Evolutionary conservation across 805 yeast species (phyloP), one percentile per base, ranked within the genome.

Genomic region (Blastobotrys terrestris): DNA sequence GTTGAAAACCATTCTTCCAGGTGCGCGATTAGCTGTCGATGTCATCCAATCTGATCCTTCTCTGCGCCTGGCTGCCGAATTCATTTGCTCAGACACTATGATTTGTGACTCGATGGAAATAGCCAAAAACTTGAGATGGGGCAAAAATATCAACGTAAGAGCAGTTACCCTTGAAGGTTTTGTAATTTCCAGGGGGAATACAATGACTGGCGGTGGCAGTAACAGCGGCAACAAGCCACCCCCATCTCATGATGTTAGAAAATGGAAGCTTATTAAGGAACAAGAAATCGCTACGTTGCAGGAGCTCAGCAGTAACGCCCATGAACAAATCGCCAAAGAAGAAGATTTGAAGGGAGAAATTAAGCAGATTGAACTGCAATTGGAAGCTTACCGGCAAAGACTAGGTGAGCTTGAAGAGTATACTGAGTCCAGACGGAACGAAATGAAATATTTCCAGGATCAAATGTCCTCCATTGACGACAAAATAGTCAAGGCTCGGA

Each of bases 181-280:
- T 0, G 73, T 90, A 31, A 86, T 94, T 46, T 89, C 88, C 63
- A 82, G 81, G 61, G 83, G 92, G 3, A 96, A 96, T 4, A 74
- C 90, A 39, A 88, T 94, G 95, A 85, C 97, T 6, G 97, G 97
- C 66, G 97, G 97, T 58, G 71, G 75, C 26, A 74, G 80, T 3
- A 73, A 74, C n/a, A 73, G 73, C 41, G 63, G 44, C 18, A 63
- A 66, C 26, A 68, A 74, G n/a, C 73, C 75, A 11, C 57, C 71
- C 53, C 76, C 79, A 57, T 88, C 95, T 95, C 89, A 83, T 65
- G 88, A 85, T 26, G 35, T 26, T 26, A 26, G 35, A 26, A 26
- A 26, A 26, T 26, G 35, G 35, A 26, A 26, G 35, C 35, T 26
- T 26, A 26, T 26, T 11, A 26, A 26, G 49, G 68, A 72, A 50